Base-by-base conservation (phyloP, 768 basidiomycete genomes). In the Lentinula detonsa region DNA sequence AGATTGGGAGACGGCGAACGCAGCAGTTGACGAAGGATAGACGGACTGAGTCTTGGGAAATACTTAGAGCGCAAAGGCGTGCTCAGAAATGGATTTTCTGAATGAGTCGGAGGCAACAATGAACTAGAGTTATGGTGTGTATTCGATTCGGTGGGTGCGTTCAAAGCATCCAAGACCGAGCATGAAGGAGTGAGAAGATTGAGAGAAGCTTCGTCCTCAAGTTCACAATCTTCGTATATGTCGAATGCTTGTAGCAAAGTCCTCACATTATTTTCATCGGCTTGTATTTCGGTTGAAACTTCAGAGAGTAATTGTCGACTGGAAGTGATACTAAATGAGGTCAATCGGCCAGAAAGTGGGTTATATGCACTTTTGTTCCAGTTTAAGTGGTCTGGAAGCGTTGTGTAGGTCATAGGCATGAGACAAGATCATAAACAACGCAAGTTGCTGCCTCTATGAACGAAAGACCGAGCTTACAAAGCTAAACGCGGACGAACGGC, bases 11-110 rank as follows among this genome's bases (percentile, higher is more conserved):
- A 60, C 4, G 59, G 59, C 31, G 59, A 35, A n/a, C 59, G 45
- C 9, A 52, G 21, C 11, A 60, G 59, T 33, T 39, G 43, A 37
- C 49, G 34, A 9, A 60, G 48, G 18, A 60, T 60, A n/a, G 46
- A 31, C 6, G 59, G 59, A 40, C 48, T 60, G 48, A 60, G 59
- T n/a, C 16, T 34, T 2, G 33, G 9, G 23, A 60, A 60, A 21
- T 60, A 43, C 37, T 60, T 60, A 10, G 31, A 9, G 4, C 59
- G 45, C 18, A 52, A 40, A 49, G 59, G 59, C 2, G 57, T 59
- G 11, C 10, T n/a, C 21, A 60, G 49, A 15, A 60, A 60, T 23
- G 59, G 15, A 28, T 60, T 35, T 58, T 46, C 57, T 13, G 39
- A 28, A 37, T 49, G 28, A 18, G n/a, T 49, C 9, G 40, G 28